phyloP scores from a whole-genome alignment of 805 yeast genomes.

The Candida ponderosae region DNA sequence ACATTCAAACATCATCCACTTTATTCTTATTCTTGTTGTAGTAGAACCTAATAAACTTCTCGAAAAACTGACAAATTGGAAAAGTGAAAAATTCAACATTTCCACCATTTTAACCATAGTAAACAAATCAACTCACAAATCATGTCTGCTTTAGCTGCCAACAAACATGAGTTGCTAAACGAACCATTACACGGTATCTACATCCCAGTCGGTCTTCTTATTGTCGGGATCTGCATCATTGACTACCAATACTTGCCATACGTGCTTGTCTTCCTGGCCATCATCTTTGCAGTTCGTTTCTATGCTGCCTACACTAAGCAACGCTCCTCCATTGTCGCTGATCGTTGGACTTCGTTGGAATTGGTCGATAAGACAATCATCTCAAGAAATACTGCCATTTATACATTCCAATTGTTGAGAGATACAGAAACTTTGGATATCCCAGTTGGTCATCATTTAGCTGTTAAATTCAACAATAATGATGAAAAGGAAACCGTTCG shows the following conservation, averaged over 20 bases:
- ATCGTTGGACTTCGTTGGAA: constrained; percentile 59
- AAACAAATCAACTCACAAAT: background rate
- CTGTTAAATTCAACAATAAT: constrained; percentile 38
- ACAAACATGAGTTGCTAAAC: constrained; percentile 47
- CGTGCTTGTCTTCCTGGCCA: constrained; percentile 28
- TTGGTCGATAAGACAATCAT: constrained; percentile 67
- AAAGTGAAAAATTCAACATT: background rate
- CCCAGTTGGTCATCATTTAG: constrained; percentile 73
- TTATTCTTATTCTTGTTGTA: no score
- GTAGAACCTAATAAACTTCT: no score
- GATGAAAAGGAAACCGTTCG: constrained; percentile 33
- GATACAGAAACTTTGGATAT: constrained; percentile 54
- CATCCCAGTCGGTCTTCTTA: constrained; percentile 56
- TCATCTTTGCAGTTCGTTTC: constrained; percentile 29
- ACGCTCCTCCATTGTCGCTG: constrained; percentile 37
- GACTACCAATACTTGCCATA: constrained; percentile 42
- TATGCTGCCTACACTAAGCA: constrained; percentile 25
- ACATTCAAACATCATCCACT: no score
- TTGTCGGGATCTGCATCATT: constrained; percentile 52
- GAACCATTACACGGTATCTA: constrained; percentile 71
- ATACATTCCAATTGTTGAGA: constrained; percentile 58
- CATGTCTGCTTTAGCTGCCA: constrained; percentile 19
- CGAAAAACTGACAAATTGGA: no score
- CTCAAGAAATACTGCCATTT: constrained; percentile 63
- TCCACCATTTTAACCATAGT: no score